A percentile compares a stretch with the other conserved stretches of the same genome.
Evolutionary conservation across 495 filamentous ascomycete species (phyloP).

Genomic region (Glutinoglossum americanum): DNA sequence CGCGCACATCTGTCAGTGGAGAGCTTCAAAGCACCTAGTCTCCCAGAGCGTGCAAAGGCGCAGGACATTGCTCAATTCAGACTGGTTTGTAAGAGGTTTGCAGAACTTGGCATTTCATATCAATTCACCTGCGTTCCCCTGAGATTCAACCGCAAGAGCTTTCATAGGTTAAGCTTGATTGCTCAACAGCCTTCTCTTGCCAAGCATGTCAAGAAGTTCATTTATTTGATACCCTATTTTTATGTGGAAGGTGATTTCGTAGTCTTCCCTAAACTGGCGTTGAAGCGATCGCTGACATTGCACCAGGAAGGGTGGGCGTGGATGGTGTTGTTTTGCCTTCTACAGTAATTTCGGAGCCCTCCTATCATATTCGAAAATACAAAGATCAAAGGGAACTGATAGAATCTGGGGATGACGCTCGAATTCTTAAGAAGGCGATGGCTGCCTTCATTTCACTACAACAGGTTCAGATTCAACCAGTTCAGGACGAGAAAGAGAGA

Average conservation of each 20-base stretch:
- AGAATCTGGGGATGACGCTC: constrained; percentile 18
- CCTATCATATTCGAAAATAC: constrained; percentile 19
- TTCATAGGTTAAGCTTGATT: constrained; percentile 31
- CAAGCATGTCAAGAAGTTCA: constrained; percentile 41
- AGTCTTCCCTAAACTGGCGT: not conserved
- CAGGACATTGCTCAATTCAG: constrained; percentile 29
- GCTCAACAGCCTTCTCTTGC: constrained; percentile 27
- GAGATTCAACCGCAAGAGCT: constrained; percentile 36
- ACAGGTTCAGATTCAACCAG: constrained; percentile 41
- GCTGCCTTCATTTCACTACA: constrained; percentile 35
- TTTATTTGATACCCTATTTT: constrained; percentile 51
- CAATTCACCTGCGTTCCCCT: constrained; percentile 37
- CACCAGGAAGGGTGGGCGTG: constrained; percentile 16
- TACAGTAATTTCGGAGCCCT: constrained; percentile 15
- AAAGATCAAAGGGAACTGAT: constrained; percentile 24
- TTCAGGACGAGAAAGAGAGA: constrained; percentile 37
- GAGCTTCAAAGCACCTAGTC: constrained; percentile 25
- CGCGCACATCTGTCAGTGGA: constrained; percentile 32
- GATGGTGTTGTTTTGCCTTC: constrained; percentile 14
- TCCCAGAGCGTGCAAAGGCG: constrained; percentile 20
- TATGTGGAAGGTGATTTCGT: constrained; percentile 23
- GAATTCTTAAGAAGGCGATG: constrained; percentile 32
- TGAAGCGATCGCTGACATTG: not conserved
- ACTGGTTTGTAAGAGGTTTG: constrained; percentile 38
- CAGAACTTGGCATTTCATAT: constrained; percentile 34